These are phyloP conservation scores for Dothideomycetes sp. DNA, from an alignment of 2,329 filamentous ascomycete species.

Conservation along the genomic window DNA sequence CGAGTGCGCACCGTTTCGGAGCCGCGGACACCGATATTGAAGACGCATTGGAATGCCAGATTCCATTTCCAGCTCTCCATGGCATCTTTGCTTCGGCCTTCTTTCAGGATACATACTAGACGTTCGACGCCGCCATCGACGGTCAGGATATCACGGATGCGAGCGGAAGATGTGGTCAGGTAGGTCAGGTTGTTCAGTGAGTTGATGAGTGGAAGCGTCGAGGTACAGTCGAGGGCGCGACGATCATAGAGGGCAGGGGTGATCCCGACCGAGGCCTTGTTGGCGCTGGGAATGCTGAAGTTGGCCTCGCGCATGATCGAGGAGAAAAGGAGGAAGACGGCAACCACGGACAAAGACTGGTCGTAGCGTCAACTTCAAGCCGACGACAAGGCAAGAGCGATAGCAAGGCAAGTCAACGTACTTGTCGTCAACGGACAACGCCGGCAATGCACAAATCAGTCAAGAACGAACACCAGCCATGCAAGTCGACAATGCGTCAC, in stretches of 20 bases:
- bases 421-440: constrained; percentile 10
- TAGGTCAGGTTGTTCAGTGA: constrained; percentile 98
- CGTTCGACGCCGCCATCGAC: constrained; percentile 98
- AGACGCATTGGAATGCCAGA: constrained; percentile 94
- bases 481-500: constrained; percentile 4
- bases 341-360: constrained; percentile 12
- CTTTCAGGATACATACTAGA: constrained; percentile 94
- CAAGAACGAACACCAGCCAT: constrained; percentile 11
- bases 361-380: constrained; percentile 4
- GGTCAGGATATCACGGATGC: constrained; percentile 94
- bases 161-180: constrained; percentile 92
- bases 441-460: constrained; percentile 9
- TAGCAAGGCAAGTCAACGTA: neutral
- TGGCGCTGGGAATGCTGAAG: constrained; percentile 98
- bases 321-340: constrained; percentile 33
- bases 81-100: constrained; percentile 92
- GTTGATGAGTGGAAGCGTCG: constrained; percentile 94
- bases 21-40: constrained; percentile 94
- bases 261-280: constrained; percentile 98
- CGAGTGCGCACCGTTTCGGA: constrained; percentile 89
- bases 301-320: constrained; percentile 90
- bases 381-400: neutral
- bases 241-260: constrained; percentile 97
- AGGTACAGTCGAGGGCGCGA: constrained; percentile 94
- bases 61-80: constrained; percentile 99